phyloP scores from a whole-genome alignment of 305 asterid genomes.

The Rubia occidens region DNA sequence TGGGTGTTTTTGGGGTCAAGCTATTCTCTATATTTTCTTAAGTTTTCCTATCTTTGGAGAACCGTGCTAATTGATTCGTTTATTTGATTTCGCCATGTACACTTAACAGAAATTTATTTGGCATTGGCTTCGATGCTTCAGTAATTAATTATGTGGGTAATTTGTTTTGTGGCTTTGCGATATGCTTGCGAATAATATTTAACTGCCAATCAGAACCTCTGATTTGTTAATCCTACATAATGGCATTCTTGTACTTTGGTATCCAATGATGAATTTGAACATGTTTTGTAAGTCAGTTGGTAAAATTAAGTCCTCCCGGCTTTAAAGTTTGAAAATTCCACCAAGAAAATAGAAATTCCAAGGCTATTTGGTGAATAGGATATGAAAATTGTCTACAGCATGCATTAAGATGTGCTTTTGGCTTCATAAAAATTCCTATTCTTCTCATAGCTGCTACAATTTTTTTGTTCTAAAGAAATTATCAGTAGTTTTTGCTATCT shows the following conservation, averaged over 20 bases:
- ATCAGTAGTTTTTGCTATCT: background rate
- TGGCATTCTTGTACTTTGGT: background rate
- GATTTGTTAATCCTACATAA: background rate
- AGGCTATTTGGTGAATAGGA: background rate
- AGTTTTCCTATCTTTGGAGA: background rate
- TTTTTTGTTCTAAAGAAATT: background rate
- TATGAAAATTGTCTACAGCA: background rate
- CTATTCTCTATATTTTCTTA: background rate
- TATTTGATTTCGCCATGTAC: background rate
- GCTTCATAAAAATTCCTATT: background rate
- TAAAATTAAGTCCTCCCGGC: background rate
- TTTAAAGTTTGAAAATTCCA: background rate
- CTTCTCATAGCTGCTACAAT: background rate
- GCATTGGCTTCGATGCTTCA: background rate
- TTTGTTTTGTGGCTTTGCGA: background rate
- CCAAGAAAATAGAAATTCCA: background rate
- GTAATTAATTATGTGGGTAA: slow-evolving; percentile 5
- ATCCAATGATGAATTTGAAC: background rate
- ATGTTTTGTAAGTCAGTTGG: background rate
- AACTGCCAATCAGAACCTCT: background rate
- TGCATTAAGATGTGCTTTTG: background rate
- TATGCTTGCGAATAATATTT: background rate
- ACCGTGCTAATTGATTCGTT: background rate
- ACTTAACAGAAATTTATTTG: background rate
- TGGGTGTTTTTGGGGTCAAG: background rate